Evolutionary conservation across 2,329 filamentous ascomycete genomes (phyloP).

Genomic region (Dothistroma pini): DNA sequence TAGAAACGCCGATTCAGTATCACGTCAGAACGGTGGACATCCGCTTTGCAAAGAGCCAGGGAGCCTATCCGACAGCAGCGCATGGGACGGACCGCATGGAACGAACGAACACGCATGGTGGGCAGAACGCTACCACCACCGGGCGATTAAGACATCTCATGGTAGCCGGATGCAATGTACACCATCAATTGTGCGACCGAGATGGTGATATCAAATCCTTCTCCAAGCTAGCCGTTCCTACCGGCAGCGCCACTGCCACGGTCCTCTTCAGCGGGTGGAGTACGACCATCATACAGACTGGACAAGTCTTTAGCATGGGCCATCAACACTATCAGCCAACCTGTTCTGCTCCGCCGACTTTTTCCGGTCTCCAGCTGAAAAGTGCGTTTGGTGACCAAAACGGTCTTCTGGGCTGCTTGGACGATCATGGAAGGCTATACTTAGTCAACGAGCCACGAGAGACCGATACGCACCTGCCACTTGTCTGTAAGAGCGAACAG

Average conservation of each 20-base stretch:
- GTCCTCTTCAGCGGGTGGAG: constrained; percentile 35
- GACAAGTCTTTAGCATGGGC: constrained; percentile 15
- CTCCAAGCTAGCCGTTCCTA: constrained; percentile 1
- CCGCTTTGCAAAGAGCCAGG: too few species aligned
- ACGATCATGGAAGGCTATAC: constrained; percentile 25
- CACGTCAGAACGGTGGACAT: too few species aligned
- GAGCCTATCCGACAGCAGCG: too few species aligned
- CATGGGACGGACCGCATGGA: neutral
- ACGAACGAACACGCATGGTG: neutral
- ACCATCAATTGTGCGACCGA: constrained; percentile 23
- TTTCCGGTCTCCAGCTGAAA: constrained; percentile 1
- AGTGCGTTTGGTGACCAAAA: constrained; percentile 33
- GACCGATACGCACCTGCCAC: neutral
- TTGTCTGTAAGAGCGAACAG: constrained; percentile 10
- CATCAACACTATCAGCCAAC: constrained; percentile 17
- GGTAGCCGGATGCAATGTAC: constrained; percentile 33
- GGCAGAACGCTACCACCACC: neutral
- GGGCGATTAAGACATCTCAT: constrained; percentile 7
- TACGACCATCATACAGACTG: constrained; percentile 24
- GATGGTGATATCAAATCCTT: constrained; percentile 22
- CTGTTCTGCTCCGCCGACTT: constrained; percentile 4
- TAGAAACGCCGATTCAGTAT: too few species aligned
- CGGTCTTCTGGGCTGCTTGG: constrained; percentile 30
- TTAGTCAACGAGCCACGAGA: constrained; percentile 11
- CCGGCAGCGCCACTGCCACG: neutral